Percentiles rank a stretch among this genome's conserved stretches.
Conservation (phyloP, 768 basidiomycete genomes). For the Calvatia gigantea region DNA sequence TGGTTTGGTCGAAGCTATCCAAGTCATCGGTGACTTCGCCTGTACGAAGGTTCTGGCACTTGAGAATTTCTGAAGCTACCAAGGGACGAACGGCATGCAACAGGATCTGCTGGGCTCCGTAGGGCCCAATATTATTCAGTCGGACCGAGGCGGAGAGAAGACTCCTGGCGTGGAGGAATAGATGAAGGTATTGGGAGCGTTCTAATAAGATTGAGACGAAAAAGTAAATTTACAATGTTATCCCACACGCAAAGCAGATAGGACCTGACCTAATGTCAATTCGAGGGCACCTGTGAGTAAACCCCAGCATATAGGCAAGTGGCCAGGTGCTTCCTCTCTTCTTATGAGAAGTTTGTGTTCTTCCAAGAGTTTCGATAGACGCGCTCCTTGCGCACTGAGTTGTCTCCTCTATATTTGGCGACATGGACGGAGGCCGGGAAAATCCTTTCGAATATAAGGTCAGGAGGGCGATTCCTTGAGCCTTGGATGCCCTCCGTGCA, state of each 20-base stretch:
- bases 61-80: slow-evolving; percentile 49
- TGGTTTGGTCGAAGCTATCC: slow-evolving; percentile 33
- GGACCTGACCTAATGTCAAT: slow-evolving; percentile 59
- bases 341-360: slow-evolving; percentile 67
- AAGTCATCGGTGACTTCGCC: slow-evolving; percentile 25
- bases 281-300: slow-evolving; percentile 76
- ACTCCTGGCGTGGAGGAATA: slow-evolving; percentile 90
- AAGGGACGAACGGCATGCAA: slow-evolving; percentile 68
- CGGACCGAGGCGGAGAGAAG: slow-evolving; percentile 90
- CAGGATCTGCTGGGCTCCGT: slow-evolving; percentile 85
- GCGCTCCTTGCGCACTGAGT: slow-evolving; percentile 10
- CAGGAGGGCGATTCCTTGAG: slow-evolving; percentile 91
- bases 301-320: slow-evolving; percentile 92
- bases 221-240: not conserved
- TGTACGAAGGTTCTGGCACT: slow-evolving; percentile 47
- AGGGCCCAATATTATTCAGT: slow-evolving; percentile 90
- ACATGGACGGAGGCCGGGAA: slow-evolving; percentile 44
- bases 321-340: slow-evolving; percentile 64
- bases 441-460: slow-evolving; percentile 86
- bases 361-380: slow-evolving; percentile 48
- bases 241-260: slow-evolving; percentile 1
- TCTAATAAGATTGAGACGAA: slow-evolving; percentile 40
- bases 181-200: slow-evolving; percentile 79
- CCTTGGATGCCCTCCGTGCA: slow-evolving; percentile 77
- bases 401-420: slow-evolving; percentile 19